These are phyloP conservation scores for Perkinsus marinus DNA, from an alignment of 169 alveolate species.

Conservation along the genomic window DNA sequence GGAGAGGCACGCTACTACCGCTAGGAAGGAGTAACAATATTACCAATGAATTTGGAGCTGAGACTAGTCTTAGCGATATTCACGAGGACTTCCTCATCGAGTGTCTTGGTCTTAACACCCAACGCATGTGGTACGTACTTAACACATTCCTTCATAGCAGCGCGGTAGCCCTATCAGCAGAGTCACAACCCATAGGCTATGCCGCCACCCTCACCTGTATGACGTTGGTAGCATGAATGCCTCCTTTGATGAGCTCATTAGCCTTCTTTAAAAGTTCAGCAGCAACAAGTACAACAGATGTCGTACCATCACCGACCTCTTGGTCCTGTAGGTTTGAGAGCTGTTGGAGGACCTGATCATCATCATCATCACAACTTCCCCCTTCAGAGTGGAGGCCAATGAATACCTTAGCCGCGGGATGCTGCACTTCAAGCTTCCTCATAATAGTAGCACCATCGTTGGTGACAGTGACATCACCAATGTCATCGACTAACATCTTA, in stretches of 20 bases:
- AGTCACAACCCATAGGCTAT: no score
- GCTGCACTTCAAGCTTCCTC: slow-evolving; percentile 93
- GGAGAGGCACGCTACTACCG: slow-evolving; percentile 60
- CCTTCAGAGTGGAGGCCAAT: background rate
- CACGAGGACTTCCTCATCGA: slow-evolving; percentile 70
- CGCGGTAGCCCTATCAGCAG: slow-evolving; percentile 14
- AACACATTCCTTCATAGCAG: slow-evolving; percentile 70
- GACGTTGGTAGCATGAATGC: slow-evolving; percentile 95
- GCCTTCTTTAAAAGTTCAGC: slow-evolving; percentile 94
- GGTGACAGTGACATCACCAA: slow-evolving; percentile 98
- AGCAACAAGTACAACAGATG: slow-evolving; percentile 96
- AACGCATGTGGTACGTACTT: slow-evolving; percentile 74
- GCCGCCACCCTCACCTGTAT: slow-evolving; percentile 44
- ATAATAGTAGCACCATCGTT: slow-evolving; percentile 99
- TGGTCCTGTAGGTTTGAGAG: slow-evolving; percentile 88
- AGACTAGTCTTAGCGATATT: slow-evolving; percentile 85
- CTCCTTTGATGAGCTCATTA: slow-evolving; percentile 82
- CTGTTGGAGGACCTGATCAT: slow-evolving; percentile 66
- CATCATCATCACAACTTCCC: background rate
- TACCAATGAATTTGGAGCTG: slow-evolving; percentile 79
- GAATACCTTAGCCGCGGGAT: slow-evolving; percentile 96
- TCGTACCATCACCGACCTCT: slow-evolving; percentile 99
- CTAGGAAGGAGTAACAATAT: background rate
- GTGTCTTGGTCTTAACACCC: slow-evolving; percentile 53
- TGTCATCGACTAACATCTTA: slow-evolving; percentile 97